Percentiles rank a stretch among this genome's conserved stretches.
These are phyloP conservation scores for Diplosphaera chodatii DNA, from an alignment of 139 green algal genomes.

Conservation along the genomic window DNA sequence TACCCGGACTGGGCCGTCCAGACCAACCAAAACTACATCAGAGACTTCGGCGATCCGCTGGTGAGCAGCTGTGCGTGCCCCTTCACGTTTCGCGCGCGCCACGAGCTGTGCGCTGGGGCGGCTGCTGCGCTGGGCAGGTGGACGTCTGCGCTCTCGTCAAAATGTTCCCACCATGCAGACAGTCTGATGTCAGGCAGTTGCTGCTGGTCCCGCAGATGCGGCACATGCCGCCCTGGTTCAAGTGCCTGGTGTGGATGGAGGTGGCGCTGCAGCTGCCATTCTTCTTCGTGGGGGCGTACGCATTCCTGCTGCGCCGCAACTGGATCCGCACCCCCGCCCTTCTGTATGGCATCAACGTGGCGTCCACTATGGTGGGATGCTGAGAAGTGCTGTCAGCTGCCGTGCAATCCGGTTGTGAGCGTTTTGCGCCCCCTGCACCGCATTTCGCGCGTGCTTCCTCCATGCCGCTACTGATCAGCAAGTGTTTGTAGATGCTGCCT, in stretches of 20 bases:
- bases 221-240: constrained; percentile 59
- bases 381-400: too few relatives aligned
- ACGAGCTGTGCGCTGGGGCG: too few relatives aligned
- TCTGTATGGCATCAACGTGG: constrained; percentile 57
- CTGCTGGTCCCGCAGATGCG: constrained; percentile 36
- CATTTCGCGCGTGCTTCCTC: too few relatives aligned
- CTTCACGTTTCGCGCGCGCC: background rate
- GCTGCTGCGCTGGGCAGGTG: too few relatives aligned
- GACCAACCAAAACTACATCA: constrained; percentile 48
- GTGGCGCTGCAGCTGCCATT: constrained; percentile 65
- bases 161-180: background rate
- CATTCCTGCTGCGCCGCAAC: constrained; percentile 32
- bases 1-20: constrained; percentile 25
- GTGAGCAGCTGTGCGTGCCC: constrained; percentile 29
- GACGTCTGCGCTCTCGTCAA: background rate
- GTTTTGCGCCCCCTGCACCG: too few relatives aligned
- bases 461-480: too few relatives aligned
- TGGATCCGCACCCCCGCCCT: constrained; percentile 71
- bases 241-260: constrained; percentile 54
- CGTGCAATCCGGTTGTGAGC: background rate
- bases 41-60: constrained; percentile 51
- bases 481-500: too few relatives aligned
- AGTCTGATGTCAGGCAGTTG: too few relatives aligned
- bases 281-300: constrained; percentile 66
- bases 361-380: constrained; percentile 48